Evolutionary conservation across 2,329 filamentous ascomycete species (phyloP), one percentile per base, ranked within the genome.

Genomic region (Nectriaceae sp.): DNA sequence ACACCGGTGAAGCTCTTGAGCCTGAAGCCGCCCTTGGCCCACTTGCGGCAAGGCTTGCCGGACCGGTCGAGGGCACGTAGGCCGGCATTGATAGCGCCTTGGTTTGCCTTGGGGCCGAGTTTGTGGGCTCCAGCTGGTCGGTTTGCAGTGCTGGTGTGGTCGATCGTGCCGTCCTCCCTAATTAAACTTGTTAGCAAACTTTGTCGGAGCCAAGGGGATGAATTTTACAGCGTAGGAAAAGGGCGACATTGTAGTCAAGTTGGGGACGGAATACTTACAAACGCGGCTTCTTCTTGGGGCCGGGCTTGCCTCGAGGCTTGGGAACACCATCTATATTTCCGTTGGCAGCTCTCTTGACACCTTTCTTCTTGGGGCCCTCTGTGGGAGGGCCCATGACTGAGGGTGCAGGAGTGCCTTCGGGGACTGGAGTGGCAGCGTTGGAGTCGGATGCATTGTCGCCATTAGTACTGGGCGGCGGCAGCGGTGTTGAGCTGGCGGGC

Each of bases 71-170:
- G 88, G 11, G 94, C 93, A 46, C 94, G 90, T 42, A 99, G 85
- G 44, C 90, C 90, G 46, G 94, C 94, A 67, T 99, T 99, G 78
- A 99, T 99, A 50, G 93, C 93, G 55, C 94, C 94, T 63, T 93
- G 89, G 69, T 97, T 97, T 43, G 93, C 93, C 71, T 97, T 97
- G 59, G 94, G 94, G 3, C 93, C 93, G 21, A 97, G 86, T 70
- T 96, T 96, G 72, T 93, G 89, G 42, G 78, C 76, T 46, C 78
- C 78, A 5, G 75, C 73, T 39, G 76, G 71, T 60, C 78, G 74
- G 51, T 69, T 69, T 59, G 71, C 70, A 52, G 74, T 65, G 59
- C 75, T 72, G 63, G 75, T 75, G 59, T 82, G 78, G 59, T 87
- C 83, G 63, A 83, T 77, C 22, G 78, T 77, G 22, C 83, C 82